These are phyloP conservation scores for Syncephalastrum contaminatum DNA, from an alignment of 371 early-diverging fungal species.

Conservation along the genomic window DNA sequence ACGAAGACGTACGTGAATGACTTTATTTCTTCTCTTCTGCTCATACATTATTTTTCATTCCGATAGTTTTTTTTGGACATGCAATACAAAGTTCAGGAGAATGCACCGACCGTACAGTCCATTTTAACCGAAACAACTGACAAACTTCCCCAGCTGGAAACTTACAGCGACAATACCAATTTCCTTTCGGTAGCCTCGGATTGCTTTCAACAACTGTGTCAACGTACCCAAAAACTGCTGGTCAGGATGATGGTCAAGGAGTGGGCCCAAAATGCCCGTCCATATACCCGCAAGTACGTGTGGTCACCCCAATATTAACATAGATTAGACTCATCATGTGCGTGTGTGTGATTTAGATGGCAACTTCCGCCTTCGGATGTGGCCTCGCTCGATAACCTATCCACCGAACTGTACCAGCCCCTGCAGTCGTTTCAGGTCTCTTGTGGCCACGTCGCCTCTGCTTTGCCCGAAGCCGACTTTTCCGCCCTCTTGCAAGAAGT, in stretches of 20 bases:
- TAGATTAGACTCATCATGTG: background rate
- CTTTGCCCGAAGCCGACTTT: slow-evolving; percentile 50
- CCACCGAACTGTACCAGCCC: slow-evolving; percentile 62
- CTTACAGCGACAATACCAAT: no score
- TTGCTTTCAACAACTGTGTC: slow-evolving; percentile 30
- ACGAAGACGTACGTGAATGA: slow-evolving; percentile 48
- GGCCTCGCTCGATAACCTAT: slow-evolving; percentile 38
- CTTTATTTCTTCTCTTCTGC: background rate
- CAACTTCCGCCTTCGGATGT: slow-evolving; percentile 16
- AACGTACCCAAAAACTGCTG: slow-evolving; percentile 52
- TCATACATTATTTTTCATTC: slow-evolving; percentile 2
- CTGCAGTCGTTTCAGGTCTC: slow-evolving; percentile 50
- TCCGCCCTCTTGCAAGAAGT: slow-evolving; percentile 43
- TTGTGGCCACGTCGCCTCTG: slow-evolving; percentile 42
- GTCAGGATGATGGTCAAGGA: slow-evolving; percentile 58
- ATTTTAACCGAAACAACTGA: no score
- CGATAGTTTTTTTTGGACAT: slow-evolving; percentile 57
- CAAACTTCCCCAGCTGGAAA: no score
- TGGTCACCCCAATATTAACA: background rate
- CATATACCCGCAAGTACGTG: slow-evolving; percentile 59
- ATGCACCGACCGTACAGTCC: no score
- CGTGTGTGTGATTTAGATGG: slow-evolving; percentile 17
- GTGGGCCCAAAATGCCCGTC: slow-evolving; percentile 54
- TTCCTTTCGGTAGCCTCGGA: slow-evolving; percentile 17
- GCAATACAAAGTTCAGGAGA: slow-evolving; percentile 38